Percentiles rank a stretch among this genome's conserved stretches.
phyloP scores from a whole-genome alignment of 78 protist genomes.

The Salpingoeca rosetta region DNA sequence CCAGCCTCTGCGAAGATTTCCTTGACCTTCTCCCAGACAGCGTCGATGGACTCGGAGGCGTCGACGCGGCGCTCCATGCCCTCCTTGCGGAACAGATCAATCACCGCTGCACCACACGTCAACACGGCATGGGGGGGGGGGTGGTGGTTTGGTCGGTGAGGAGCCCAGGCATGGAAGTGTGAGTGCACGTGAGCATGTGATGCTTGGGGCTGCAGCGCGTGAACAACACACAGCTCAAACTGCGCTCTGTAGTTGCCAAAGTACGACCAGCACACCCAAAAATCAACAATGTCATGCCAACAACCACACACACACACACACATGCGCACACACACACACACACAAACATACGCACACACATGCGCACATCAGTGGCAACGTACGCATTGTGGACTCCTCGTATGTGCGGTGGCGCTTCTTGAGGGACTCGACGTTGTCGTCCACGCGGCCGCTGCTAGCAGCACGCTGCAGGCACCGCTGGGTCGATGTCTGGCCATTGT shows the following conservation, averaged over 20 bases:
- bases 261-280: neutral
- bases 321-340: no score
- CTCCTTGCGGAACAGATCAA: neutral
- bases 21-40: neutral
- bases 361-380: no score
- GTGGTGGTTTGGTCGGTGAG: neutral
- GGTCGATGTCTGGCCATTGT: neutral
- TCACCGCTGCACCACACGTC: neutral
- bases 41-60: neutral
- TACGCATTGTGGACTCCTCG: slow-evolving; percentile 17
- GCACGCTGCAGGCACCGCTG: slow-evolving; percentile 10
- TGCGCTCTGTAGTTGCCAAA: no score
- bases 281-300: no score
- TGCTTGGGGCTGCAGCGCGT: no score
- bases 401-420: slow-evolving; percentile 42
- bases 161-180: no score
- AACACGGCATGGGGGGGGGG: neutral
- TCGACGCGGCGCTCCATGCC: neutral
- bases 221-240: no score
- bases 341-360: no score
- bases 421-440: slow-evolving; percentile 63
- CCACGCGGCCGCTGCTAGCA: slow-evolving; percentile 37
- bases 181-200: no score
- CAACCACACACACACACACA: no score
- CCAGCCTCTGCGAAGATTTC: neutral